Conservation (phyloP, 495 filamentous ascomycete genomes). For the Daldinia bambusicola region DNA sequence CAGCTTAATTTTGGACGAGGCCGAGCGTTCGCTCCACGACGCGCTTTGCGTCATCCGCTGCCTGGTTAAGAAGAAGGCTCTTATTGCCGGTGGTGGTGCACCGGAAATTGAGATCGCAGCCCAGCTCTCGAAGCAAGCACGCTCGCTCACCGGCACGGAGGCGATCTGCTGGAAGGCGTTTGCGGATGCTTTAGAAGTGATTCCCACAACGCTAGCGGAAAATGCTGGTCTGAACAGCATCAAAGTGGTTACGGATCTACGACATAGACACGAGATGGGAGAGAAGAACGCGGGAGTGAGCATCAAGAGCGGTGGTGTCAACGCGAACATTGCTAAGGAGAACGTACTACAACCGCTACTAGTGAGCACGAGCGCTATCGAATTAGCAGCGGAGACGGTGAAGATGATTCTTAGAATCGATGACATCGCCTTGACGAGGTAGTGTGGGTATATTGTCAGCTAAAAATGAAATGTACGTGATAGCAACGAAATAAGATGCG, state of each 20-base stretch:
- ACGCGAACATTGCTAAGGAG: conserved; percentile 93
- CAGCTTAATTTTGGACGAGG: conserved; percentile 92
- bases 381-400: conserved; percentile 95
- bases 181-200: conserved; percentile 96
- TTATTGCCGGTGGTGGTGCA: conserved; percentile 95
- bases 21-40: conserved; percentile 94
- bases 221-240: conserved; percentile 97
- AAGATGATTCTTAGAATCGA: conserved; percentile 99
- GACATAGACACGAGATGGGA: conserved; percentile 91
- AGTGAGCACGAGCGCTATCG: conserved; percentile 96
- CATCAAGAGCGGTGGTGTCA: conserved; percentile 96
- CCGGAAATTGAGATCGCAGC: conserved; percentile 95
- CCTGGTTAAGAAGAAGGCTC: conserved; percentile 97
- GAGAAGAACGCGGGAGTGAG: conserved; percentile 96
- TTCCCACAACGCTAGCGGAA: conserved; percentile 95
- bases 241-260: conserved; percentile 96
- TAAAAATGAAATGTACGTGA: conserved; percentile 37
- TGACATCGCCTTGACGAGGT: conserved; percentile 75
- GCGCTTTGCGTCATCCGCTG: conserved; percentile 97
- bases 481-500: conserved; percentile 23
- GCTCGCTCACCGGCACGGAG: conserved; percentile 86
- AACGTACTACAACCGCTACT: conserved; percentile 96
- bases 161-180: conserved; percentile 99
- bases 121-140: conserved; percentile 79
- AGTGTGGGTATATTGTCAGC: conserved; percentile 18